These are phyloP conservation scores for Peronosclerospora sorghi DNA, from an alignment of 352 stramenopile genomes.

Conservation along the genomic window DNA sequence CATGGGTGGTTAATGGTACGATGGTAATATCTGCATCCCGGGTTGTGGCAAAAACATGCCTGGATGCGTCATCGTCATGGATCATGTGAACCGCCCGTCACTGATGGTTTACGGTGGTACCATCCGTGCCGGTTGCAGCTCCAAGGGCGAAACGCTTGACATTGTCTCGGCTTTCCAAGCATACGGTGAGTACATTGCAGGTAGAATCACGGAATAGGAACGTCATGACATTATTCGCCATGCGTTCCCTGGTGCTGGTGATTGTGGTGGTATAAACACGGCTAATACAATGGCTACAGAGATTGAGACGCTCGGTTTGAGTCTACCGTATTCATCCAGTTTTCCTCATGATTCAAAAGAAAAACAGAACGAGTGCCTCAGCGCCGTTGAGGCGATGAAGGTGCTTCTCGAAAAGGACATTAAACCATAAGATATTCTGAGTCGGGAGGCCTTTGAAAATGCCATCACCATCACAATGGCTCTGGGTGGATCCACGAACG, in stretches of 20 bases:
- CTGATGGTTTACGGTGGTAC: too few relatives aligned
- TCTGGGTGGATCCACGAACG: constrained; percentile 96
- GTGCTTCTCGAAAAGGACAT: too few relatives aligned
- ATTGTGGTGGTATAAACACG: constrained; percentile 98
- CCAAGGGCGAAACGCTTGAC: too few relatives aligned
- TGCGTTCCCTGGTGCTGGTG: too few relatives aligned
- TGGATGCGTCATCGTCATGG: too few relatives aligned
- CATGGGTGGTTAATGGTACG: too few relatives aligned
- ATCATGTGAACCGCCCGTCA: too few relatives aligned
- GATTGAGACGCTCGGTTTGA: constrained; percentile 94
- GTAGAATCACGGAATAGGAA: constrained; percentile 86
- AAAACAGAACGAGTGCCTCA: constrained; percentile 91
- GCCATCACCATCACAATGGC: constrained; percentile 98
- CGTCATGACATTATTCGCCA: too few relatives aligned
- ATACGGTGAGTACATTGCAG: constrained; percentile 94
- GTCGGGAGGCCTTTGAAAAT: constrained; percentile 95
- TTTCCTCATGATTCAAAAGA: constrained; percentile 89
- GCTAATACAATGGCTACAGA: constrained; percentile 99
- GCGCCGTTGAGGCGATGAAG: constrained; percentile 86
- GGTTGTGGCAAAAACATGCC: too few relatives aligned
- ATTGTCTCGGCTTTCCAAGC: too few relatives aligned
- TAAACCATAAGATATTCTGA: constrained; percentile 97
- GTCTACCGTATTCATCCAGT: constrained; percentile 93
- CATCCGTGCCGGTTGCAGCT: too few relatives aligned
- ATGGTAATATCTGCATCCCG: too few relatives aligned